Evolutionary conservation across 1,139 yeast genomes (phyloP), one percentile per base, ranked within the genome.

Genomic region (Candida buenavistaensis): DNA sequence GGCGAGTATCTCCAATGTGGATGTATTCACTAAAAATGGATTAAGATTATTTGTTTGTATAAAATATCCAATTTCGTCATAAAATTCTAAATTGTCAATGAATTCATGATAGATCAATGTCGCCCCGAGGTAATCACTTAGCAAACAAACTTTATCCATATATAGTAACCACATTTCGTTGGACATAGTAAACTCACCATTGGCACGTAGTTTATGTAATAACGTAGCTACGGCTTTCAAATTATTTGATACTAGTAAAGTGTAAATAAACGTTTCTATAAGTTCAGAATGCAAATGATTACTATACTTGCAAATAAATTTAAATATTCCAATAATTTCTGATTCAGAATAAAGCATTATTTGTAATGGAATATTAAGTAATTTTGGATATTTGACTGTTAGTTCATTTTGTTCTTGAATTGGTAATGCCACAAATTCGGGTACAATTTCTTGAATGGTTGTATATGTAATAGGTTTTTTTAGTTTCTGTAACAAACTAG

Each of bases 91-190:
- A 26, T 59, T 55, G 35, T 62, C 67, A 5, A 70, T 50, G 9
- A 70, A 39, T 30, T 64, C 61, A 41, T 69, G 72, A 41, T 57
- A 68, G 0, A 67, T 47, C 34, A 67, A 37, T 10, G 54, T 49
- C 0, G 72, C 68, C 0, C 73, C 72, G 10, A 55, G 46, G 28
- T 61, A 51, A 37, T 64, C 54, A 8, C 53, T 47, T 9, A 33
- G 25, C n/a, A 51, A 53, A 30, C 62, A 50, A 0, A 61, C 63
- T 25, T 55, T 39, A 6, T 58, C 43, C 1, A 60, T 32, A 31
- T 53, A 59, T 1, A 41, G 31, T 1, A 66, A 52, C 75, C 75
- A 69, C 14, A 62, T 16, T 41, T 69, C 65, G 41, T 64, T 62
- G 19, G 72, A 57, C 23, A 64, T 31, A 4, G 35, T 43, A 38